Base-by-base conservation (phyloP, 768 basidiomycete species). In the Xanthoconium purpureum region DNA sequence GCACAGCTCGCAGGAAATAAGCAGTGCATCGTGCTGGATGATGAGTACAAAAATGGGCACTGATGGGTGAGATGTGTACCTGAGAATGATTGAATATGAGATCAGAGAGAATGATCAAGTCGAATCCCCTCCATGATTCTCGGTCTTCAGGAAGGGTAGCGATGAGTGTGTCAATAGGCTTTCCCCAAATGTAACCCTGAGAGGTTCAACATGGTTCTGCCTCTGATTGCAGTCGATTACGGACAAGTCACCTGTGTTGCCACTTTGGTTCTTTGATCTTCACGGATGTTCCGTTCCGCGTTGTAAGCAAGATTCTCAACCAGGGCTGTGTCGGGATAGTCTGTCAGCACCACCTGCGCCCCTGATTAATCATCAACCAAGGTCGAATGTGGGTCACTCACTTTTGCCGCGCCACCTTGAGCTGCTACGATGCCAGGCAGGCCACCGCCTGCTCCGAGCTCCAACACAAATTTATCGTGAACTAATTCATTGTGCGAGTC, bases 1-100 rank as follows among this genome's bases (percentile, higher is more conserved):
- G 59, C 71, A 76, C 17, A 68, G 66, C 54, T 87, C 84, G 62
- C 92, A 93, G 0, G 92, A 87, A 24, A 77, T 77, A 8, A 97
- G 78, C 18, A 98, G 75, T 0, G 91, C 89, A 32, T 86, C 84
- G 66, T 98, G 94, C 87, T 96, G 52, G 29, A 38, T 29, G 42
- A 33, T 57, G 53, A 57, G 45, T 32, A 49, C 24, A n/a, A 11
- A 43, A 30, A 9, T 18, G 60, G 46, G 50, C 33, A 17, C 17
- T 4, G 17, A 49, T 42, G 29, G 24, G 30, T 20, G 2, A 3
- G 38, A 29, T 12, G 55, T 75, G 36, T 58, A 88, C 92, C 76
- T 95, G 92, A 1, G 94, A 94, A 63, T 96, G 94, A 63, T 95
- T 97, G 73, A 96, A 97, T 35, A 98, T 83, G 35, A 98, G 83